phyloP scores from a whole-genome alignment of 768 basidiomycete species.

The Phanerochaete carnosa region DNA sequence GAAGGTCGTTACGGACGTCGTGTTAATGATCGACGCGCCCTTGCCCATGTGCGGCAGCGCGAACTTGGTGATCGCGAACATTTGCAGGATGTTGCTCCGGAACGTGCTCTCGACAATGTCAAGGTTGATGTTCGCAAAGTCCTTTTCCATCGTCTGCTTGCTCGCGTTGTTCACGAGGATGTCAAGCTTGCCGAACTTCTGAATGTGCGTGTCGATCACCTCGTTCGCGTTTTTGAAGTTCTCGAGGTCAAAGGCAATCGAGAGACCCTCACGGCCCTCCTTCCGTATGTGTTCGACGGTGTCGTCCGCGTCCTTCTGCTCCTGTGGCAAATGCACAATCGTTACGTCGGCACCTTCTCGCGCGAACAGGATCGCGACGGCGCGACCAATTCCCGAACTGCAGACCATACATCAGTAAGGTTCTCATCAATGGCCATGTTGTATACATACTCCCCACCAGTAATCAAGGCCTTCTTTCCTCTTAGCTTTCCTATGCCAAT shows the following conservation, averaged over 20 bases:
- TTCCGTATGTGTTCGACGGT: slow-evolving; percentile 45
- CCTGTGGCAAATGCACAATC: slow-evolving; percentile 52
- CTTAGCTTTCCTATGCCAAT: slow-evolving; percentile 42
- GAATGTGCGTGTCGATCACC: slow-evolving; percentile 46
- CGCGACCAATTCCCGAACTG: slow-evolving; percentile 48
- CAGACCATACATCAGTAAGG: background rate
- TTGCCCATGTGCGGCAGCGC: slow-evolving; percentile 58
- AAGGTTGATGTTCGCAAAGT: slow-evolving; percentile 48
- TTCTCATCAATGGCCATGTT: background rate
- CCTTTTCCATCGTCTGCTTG: slow-evolving; percentile 43
- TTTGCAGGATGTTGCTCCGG: slow-evolving; percentile 54
- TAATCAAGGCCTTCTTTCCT: slow-evolving; percentile 22
- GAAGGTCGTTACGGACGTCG: slow-evolving; percentile 55
- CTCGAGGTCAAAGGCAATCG: slow-evolving; percentile 41
- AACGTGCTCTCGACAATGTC: slow-evolving; percentile 53
- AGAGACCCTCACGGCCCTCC: slow-evolving; percentile 34
- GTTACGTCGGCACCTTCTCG: slow-evolving; percentile 54
- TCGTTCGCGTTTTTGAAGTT: slow-evolving; percentile 33
- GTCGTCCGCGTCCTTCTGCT: slow-evolving; percentile 50
- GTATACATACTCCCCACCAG: slow-evolving; percentile 20
- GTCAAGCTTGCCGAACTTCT: slow-evolving; percentile 43
- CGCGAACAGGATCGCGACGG: slow-evolving; percentile 48
- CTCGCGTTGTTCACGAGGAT: slow-evolving; percentile 61
- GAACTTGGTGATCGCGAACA: slow-evolving; percentile 55
- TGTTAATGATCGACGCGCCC: slow-evolving; percentile 59